phyloP scores from a whole-genome alignment of 495 filamentous ascomycete species.

The Durotheca rogersii region DNA sequence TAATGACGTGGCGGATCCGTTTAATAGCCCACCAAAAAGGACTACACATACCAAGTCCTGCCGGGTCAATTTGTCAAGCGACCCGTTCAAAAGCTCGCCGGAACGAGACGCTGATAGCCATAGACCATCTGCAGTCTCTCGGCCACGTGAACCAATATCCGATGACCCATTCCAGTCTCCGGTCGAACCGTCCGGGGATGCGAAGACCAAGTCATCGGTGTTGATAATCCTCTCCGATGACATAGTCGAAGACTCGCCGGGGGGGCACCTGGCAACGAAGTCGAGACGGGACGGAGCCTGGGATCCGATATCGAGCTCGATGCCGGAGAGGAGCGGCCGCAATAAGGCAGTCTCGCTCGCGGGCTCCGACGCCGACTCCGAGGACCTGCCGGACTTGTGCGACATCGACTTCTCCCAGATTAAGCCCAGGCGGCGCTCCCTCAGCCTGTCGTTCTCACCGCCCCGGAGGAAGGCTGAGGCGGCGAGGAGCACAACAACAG shows the following conservation, averaged over 20 bases:
- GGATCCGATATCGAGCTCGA: slow-evolving; percentile 54
- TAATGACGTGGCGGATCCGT: slow-evolving; percentile 25
- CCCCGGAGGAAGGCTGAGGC: slow-evolving; percentile 11
- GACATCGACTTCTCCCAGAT: slow-evolving; percentile 34
- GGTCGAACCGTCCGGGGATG: not conserved
- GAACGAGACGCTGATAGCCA: not conserved
- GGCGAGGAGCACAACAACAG: not conserved
- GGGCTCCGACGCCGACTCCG: slow-evolving; percentile 38
- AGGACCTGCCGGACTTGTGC: slow-evolving; percentile 44
- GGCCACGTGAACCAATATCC: not conserved
- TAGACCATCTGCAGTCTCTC: not conserved
- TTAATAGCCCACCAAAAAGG: slow-evolving; percentile 25
- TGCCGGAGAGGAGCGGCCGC: slow-evolving; percentile 31
- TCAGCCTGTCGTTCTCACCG: slow-evolving; percentile 23
- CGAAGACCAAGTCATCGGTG: slow-evolving; percentile 4
- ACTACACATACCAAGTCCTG: not conserved
- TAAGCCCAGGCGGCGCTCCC: slow-evolving; percentile 3
- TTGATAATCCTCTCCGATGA: slow-evolving; percentile 35
- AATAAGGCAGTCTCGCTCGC: slow-evolving; percentile 12
- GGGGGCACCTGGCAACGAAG: slow-evolving; percentile 3
- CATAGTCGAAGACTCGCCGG: slow-evolving; percentile 2
- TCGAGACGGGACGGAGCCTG: slow-evolving; percentile 36
- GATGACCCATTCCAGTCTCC: slow-evolving; percentile 3
- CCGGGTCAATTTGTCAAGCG: slow-evolving; percentile 19
- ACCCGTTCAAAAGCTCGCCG: slow-evolving; percentile 23